Evolutionary conservation across 768 basidiomycete genomes (phyloP).

Genomic region (Pulveroboletus ravenelii): DNA sequence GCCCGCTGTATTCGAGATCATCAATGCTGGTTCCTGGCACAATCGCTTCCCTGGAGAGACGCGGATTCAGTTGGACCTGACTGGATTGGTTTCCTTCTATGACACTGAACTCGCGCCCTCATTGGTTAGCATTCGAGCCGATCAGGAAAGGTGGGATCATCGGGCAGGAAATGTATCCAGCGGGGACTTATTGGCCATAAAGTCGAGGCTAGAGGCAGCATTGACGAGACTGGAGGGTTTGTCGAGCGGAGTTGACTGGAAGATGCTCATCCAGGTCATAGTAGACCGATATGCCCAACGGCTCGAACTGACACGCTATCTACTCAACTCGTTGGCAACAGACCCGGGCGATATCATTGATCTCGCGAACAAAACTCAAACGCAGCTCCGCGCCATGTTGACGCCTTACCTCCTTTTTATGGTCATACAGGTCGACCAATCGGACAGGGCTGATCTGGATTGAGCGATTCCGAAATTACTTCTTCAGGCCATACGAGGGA

Average conservation of each 20-base stretch:
- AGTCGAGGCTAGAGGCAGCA: slow-evolving; percentile 6
- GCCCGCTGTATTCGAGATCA: not conserved
- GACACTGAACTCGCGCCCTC: slow-evolving; percentile 31
- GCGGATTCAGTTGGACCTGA: slow-evolving; percentile 31
- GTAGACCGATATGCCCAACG: slow-evolving; percentile 30
- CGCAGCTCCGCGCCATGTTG: slow-evolving; percentile 24
- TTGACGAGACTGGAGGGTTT: slow-evolving; percentile 7
- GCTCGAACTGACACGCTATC: slow-evolving; percentile 24
- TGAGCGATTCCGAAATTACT: slow-evolving; percentile 31
- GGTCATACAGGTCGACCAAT: slow-evolving; percentile 1
- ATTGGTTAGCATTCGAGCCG: slow-evolving; percentile 22
- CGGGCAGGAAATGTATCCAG: slow-evolving; percentile 24
- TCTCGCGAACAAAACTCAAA: slow-evolving; percentile 10
- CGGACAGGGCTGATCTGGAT: not conserved
- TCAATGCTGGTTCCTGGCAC: slow-evolving; percentile 28
- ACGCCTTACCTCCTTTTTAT: slow-evolving; percentile 25
- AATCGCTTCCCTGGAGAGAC: slow-evolving; percentile 34
- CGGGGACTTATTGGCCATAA: slow-evolving; percentile 14
- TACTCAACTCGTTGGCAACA: slow-evolving; percentile 13
- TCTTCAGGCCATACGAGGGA: slow-evolving; percentile 29
- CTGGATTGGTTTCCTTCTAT: slow-evolving; percentile 36
- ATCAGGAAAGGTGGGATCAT: slow-evolving; percentile 28
- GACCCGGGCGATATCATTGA: slow-evolving; percentile 1
- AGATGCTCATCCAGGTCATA: slow-evolving; percentile 24
- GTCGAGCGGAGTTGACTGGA: slow-evolving; percentile 34